Conservation (phyloP, 108 stramenopile species). For the Skeletonema marinoi region DNA sequence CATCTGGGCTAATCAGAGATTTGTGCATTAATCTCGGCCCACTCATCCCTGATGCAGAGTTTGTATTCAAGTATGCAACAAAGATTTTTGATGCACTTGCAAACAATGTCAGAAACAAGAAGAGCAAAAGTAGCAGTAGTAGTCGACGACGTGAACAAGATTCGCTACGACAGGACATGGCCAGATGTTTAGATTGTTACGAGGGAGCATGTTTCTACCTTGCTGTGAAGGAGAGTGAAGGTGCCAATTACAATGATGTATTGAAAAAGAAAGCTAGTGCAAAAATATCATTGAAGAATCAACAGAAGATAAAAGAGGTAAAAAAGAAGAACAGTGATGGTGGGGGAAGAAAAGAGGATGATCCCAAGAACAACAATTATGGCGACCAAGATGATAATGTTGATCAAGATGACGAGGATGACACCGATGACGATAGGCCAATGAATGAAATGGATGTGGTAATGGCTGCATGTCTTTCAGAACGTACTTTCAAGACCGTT, state of each 20-base stretch:
- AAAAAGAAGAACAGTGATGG: neutral
- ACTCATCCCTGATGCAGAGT: conserved; percentile 36
- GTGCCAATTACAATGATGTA: conserved; percentile 7
- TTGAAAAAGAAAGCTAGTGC: conserved; percentile 12
- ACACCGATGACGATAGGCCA: conserved; percentile 29
- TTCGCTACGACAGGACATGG: conserved; percentile 36
- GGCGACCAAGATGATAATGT: conserved; percentile 3
- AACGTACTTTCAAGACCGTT: conserved; percentile 27
- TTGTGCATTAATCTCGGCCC: conserved; percentile 41
- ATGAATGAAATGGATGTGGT: conserved; percentile 32
- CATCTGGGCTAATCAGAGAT: conserved; percentile 30
- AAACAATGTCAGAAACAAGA: neutral
- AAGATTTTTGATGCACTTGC: conserved; percentile 16
- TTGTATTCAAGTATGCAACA: conserved; percentile 23
- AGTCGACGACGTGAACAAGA: neutral
- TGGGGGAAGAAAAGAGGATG: conserved; percentile 5
- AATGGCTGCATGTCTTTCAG: conserved; percentile 31
- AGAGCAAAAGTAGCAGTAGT: neutral
- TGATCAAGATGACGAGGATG: conserved; percentile 22
- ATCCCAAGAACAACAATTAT: neutral
- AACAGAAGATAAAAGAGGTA: neutral
- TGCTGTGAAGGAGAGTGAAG: conserved; percentile 45
- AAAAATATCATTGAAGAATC: neutral
- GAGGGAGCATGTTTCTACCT: conserved; percentile 72
- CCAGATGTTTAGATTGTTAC: conserved; percentile 42